A percentile compares a stretch with the other conserved stretches of the same genome.
These are phyloP conservation scores for Protea cynaroides DNA, from an alignment of 164 flowering plant species.

Conservation along the genomic window DNA sequence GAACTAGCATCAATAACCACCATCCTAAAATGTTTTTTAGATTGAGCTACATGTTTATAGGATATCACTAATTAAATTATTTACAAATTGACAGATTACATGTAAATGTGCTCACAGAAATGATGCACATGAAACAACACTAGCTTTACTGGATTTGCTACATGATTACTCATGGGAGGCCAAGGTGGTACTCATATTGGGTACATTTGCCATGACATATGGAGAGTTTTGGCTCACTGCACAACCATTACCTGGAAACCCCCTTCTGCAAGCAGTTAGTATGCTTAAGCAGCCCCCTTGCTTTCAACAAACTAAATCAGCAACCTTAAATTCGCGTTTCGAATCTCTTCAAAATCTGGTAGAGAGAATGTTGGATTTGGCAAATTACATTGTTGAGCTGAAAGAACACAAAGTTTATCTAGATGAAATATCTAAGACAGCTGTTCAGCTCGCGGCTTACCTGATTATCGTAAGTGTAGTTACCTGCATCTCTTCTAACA, in stretches of 20 bases:
- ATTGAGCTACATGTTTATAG: too few species aligned
- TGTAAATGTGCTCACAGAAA: neutral
- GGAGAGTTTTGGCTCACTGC: neutral
- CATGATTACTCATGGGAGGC: neutral
- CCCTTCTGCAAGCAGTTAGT: neutral
- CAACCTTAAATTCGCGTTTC: neutral
- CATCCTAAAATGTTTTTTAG: too few species aligned
- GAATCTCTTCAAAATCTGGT: neutral
- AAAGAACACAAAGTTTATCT: neutral
- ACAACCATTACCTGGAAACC: neutral
- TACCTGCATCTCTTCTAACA: neutral
- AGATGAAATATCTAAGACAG: neutral
- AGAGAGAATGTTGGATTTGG: neutral
- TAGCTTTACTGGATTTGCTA: neutral
- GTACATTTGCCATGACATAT: neutral
- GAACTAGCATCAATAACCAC: too few species aligned
- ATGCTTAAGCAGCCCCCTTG: neutral
- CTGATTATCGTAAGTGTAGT: neutral
- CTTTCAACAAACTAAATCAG: neutral
- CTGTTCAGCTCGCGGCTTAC: neutral
- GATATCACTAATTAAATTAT: too few species aligned
- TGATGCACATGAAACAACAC: neutral
- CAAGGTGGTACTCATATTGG: neutral
- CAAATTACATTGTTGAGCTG: neutral
- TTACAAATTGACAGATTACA: neutral